These are phyloP conservation scores for Triticum turgidum DNA, from an alignment of 176 grass and related monocot species.

Conservation along the genomic window DNA sequence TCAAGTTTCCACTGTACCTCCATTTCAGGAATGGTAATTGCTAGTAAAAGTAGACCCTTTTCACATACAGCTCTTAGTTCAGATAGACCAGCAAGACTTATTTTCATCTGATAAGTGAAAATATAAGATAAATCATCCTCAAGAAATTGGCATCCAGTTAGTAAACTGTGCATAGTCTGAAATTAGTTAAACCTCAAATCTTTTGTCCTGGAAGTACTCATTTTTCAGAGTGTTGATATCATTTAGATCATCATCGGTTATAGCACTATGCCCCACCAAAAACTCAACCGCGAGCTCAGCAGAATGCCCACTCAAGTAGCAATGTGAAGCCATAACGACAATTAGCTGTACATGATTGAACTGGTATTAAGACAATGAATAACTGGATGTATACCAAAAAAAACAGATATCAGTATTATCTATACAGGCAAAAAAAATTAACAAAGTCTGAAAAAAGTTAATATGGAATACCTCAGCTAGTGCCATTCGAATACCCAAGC, in stretches of 20 bases:
- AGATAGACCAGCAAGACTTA: constrained; percentile 61
- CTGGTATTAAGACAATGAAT: constrained; percentile 19
- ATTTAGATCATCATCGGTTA: constrained; percentile 69
- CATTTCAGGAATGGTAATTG: constrained; percentile 99
- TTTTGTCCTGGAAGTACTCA: constrained; percentile 86
- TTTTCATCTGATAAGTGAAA: constrained; percentile 56
- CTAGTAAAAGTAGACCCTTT: constrained; percentile 96
- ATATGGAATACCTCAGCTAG: constrained; percentile 63
- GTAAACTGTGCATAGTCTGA: constrained; percentile 20
- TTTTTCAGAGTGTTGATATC: constrained; percentile 56
- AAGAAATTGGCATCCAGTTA: neutral
- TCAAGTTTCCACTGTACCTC: constrained; percentile 58
- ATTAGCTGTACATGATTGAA: constrained; percentile 76
- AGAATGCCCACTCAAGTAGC: constrained; percentile 78
- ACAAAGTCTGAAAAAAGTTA: neutral
- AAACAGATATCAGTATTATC: constrained; percentile 21
- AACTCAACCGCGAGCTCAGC: constrained; percentile 84
- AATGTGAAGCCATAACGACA: constrained; percentile 98
- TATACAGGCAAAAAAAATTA: neutral
- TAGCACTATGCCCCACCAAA: constrained; percentile 79
- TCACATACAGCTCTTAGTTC: constrained; percentile 89
- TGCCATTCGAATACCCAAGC: constrained; percentile 75
- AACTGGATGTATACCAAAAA: constrained; percentile 21
- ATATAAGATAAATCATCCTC: constrained; percentile 20
- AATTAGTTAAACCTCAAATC: constrained; percentile 57